These are phyloP conservation scores for Pseudozyma hubeiensis DNA, from an alignment of 1,284 basidiomycete species.

Conservation along the genomic window DNA sequence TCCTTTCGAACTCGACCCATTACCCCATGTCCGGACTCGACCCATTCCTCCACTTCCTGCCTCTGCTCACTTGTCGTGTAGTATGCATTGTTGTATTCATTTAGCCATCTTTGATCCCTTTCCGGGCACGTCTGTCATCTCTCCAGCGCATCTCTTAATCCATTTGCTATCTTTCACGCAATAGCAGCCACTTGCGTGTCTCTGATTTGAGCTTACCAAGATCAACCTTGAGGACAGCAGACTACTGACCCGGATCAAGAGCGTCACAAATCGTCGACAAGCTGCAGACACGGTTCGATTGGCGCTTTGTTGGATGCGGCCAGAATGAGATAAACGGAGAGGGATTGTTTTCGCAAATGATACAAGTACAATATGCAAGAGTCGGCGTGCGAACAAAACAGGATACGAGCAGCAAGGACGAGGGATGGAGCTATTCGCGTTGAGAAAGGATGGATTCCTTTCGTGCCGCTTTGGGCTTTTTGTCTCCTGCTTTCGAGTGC, in stretches of 20 bases:
- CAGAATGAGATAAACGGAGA: background rate
- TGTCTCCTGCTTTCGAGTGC: conserved; percentile 79
- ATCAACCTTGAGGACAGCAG: too few relatives aligned
- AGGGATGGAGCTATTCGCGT: conserved; percentile 7
- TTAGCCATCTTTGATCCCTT: background rate
- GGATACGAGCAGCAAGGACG: background rate
- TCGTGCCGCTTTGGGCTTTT: conserved; percentile 90
- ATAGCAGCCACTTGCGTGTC: background rate
- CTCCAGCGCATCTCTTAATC: background rate
- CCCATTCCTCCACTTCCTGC: conserved; percentile 10
- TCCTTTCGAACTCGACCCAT: background rate
- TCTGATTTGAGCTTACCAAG: too few relatives aligned
- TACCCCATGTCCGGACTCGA: background rate
- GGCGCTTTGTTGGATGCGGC: too few relatives aligned
- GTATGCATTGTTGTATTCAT: conserved; percentile 37
- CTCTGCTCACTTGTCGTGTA: conserved; percentile 4
- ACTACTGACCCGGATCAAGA: too few relatives aligned
- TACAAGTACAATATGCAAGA: conserved; percentile 37
- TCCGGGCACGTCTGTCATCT: background rate
- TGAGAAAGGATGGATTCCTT: conserved; percentile 71
- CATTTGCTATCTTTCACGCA: background rate
- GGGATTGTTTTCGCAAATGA: conserved; percentile 1
- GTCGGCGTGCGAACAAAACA: conserved; percentile 7
- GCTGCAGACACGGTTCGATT: too few relatives aligned
- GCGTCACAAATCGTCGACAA: background rate